Evolutionary conservation across 176 grass and related monocot genomes (phyloP), one percentile per base, ranked within the genome.

Genomic region (Alloteropsis semialata): DNA sequence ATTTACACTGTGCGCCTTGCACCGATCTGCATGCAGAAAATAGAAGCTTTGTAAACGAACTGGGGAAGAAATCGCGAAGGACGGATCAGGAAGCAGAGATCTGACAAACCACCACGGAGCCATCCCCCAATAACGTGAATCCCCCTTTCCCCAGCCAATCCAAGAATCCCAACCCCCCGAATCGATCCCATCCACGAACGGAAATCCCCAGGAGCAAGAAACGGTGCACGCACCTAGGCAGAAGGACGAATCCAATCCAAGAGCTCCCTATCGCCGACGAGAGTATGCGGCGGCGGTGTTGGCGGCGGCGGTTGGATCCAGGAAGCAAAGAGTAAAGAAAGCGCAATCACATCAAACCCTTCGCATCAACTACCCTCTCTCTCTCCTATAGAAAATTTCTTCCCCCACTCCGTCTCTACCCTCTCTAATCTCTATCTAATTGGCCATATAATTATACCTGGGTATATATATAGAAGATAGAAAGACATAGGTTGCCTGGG

Each of bases 301-400:
- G n/a, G 61, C 27, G 75, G 62, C 34, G 72, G 82, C 48, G 65
- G 50, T 60, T 54, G 75, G 56, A 73, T 86, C 76, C 65, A 27
- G 55, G 65, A 45, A 86, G 32, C 32, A 43, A 37, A 69, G 27
- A 51, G 49, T 34, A 11, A 68, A 51, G 13, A 80, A 67, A 67
- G 49, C 22, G 48, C 78, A 80, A 67, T 39, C 39, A 33, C 60
- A 83, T 83, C 83, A 85, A 61, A 62, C 54, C 53, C 65, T 41
- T 46, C 42, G 32, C 41, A 69, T 85, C 84, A 72, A 46, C 72
- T 30, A 33, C 74, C 70, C 54, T 16, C 54, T 17, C 61, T 61
- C 6, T 37, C 13, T 41, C 67, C 74, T 28, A 17, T 78, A 36
- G 49, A 69, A 78, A 85, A 9, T 70, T 60, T 61, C 50, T 2